Conservation (phyloP, 768 basidiomycete species). For the Coprinopsis cinerea region DNA sequence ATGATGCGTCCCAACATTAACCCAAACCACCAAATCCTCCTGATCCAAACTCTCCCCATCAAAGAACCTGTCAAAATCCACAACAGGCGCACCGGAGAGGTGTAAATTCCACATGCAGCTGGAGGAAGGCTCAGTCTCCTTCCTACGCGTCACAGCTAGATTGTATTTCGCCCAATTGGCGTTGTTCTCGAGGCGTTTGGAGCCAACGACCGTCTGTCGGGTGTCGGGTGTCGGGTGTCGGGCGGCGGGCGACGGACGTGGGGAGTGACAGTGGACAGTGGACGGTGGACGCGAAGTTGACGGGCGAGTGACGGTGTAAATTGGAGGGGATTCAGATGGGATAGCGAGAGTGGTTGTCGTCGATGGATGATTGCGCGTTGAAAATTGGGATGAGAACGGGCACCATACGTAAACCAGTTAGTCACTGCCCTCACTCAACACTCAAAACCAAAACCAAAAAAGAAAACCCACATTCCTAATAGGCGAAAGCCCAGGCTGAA, state of each 20-base stretch:
- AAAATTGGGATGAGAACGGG: no score
- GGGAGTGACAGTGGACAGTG: no score
- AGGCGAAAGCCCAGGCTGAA: slow-evolving; percentile 54
- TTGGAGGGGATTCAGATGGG: no score
- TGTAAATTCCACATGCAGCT: slow-evolving; percentile 61
- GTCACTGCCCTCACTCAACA: not conserved
- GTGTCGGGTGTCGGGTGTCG: not conserved
- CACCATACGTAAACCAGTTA: no score
- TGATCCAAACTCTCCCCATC: slow-evolving; percentile 59
- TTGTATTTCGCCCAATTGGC: slow-evolving; percentile 66
- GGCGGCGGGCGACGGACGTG: no score
- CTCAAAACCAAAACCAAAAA: not conserved
- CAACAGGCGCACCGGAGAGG: slow-evolving; percentile 47
- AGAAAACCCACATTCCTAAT: slow-evolving; percentile 38
- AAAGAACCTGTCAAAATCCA: slow-evolving; percentile 60
- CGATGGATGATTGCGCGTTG: no score
- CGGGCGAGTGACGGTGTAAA: no score
- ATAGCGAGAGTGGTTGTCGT: no score
- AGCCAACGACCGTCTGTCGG: slow-evolving; percentile 47
- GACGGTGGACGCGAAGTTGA: no score
- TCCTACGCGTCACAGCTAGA: slow-evolving; percentile 50
- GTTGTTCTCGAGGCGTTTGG: slow-evolving; percentile 54
- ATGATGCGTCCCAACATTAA: slow-evolving; percentile 65
- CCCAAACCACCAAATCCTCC: slow-evolving; percentile 63
- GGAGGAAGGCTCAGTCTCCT: slow-evolving; percentile 56